A percentile compares a stretch with the other conserved stretches of the same genome.
Conservation (phyloP, 306 rosid species). For the Rosa chinensis region DNA sequence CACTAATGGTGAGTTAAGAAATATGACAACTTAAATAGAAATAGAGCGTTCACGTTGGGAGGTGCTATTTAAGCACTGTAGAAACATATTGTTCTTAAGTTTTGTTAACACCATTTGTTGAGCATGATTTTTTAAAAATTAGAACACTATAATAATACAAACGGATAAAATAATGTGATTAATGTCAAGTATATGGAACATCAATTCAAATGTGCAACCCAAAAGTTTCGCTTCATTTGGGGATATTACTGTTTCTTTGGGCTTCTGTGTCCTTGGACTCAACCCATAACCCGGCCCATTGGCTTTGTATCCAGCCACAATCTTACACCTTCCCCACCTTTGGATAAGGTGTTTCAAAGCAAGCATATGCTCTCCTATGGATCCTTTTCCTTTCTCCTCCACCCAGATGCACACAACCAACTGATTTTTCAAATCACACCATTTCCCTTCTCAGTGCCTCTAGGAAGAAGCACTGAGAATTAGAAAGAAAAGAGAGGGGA, state of each 20-base stretch:
- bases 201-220: too few relatives aligned
- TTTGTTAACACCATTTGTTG: too few relatives aligned
- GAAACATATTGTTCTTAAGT: too few relatives aligned
- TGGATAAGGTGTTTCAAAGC: neutral
- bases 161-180: too few relatives aligned
- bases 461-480: neutral
- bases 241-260: neutral
- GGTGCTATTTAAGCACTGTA: too few relatives aligned
- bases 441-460: neutral
- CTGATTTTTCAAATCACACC: neutral
- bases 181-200: neutral
- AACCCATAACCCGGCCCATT: conserved; percentile 30
- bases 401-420: conserved; percentile 37
- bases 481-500: neutral
- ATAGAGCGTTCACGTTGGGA: too few relatives aligned
- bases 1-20: too few relatives aligned
- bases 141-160: too few relatives aligned
- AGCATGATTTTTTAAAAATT: too few relatives aligned
- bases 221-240: too few relatives aligned
- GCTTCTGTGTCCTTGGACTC: neutral
- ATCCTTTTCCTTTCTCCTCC: conserved; percentile 50
- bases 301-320: neutral
- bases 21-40: too few relatives aligned
- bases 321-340: conserved; percentile 41
- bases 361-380: conserved; percentile 57